Base-by-base conservation (phyloP, 139 green algal species). In the Eudorina sp. region DNA sequence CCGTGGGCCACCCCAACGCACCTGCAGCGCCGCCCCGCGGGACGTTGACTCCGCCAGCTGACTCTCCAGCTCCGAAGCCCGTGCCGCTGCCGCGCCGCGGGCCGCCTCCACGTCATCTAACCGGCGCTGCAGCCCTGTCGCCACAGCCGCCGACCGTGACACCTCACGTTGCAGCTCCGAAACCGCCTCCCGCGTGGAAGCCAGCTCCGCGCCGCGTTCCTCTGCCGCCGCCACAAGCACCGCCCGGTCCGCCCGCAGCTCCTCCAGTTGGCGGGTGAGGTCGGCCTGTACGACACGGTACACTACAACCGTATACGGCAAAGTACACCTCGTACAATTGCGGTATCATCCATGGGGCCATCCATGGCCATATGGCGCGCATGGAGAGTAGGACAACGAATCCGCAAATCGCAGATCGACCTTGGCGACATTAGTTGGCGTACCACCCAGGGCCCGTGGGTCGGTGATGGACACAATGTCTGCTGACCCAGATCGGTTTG, bases 161-260 rank as follows among this genome's bases (percentile, higher is more conserved):
- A 51, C 45, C 64, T 78, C 81, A 16, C 64, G 64, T 38, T 66
- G 64, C 81, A 87, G 16, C 64, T 66, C 60, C 45, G n/a, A 69
- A 38, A 40, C 31, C 46, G 64, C 62, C 66, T 66, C 62, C 46
- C 81, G 62, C 81, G 66, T 79, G 6, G 81, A 29, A n/a, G 81
- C 81, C 81, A 87, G 81, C 81, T 87, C 81, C n/a, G 43, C 60
- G 21, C 81, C 62, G 31, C 31, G 34, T 64, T 87, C 81, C 43
- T 78, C 45, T 45, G 78, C 62, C 23, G 81, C 81, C 45, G 60
- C 64, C 64, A 64, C 81, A 31, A 87, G 62, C 31, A 43, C 81
- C 45, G 81, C 64, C 6, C 14, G 34, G 19, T 36, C 21, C n/a
- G 64, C 53, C 5, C 81, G 81, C 1, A 45, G 46, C 11, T 78